Percentiles rank a stretch among this genome's conserved stretches.
These are phyloP conservation scores for Casuarina cunninghamiana DNA, from an alignment of 306 rosid species.

Conservation along the genomic window DNA sequence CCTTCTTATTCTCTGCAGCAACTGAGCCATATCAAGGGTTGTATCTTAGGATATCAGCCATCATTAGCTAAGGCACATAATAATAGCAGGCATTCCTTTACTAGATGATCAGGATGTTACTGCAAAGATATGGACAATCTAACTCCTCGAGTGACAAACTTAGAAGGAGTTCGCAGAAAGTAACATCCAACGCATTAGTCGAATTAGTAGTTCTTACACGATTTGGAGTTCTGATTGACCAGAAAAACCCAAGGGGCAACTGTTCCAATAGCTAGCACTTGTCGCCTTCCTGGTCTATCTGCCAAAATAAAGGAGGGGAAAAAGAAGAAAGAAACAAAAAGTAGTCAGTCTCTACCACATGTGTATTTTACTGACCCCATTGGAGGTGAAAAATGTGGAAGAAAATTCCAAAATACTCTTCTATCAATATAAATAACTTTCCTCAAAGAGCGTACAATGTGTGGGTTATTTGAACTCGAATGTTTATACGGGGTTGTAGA, in stretches of 20 bases:
- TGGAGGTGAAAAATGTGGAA: background rate
- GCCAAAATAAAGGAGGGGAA: conserved; percentile 37
- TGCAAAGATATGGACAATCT: conserved; percentile 21
- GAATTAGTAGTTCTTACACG: conserved; percentile 59
- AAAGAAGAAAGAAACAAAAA: background rate
- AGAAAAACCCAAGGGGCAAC: conserved; percentile 59
- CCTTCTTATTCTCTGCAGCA: conserved; percentile 93
- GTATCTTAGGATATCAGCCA: conserved; percentile 62
- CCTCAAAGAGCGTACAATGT: too few species aligned
- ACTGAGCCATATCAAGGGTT: conserved; percentile 96
- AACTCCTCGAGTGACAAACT: conserved; percentile 33
- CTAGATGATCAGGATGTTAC: conserved; percentile 14
- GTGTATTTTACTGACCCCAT: background rate
- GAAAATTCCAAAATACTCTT: too few species aligned
- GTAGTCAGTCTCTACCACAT: background rate
- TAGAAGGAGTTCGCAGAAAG: background rate
- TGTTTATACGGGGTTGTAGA: too few species aligned
- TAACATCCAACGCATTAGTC: background rate
- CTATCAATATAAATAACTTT: too few species aligned
- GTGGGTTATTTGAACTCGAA: too few species aligned
- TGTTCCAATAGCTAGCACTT: conserved; percentile 58
- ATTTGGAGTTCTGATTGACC: conserved; percentile 51
- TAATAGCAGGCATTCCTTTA: conserved; percentile 23
- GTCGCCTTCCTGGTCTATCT: conserved; percentile 87
- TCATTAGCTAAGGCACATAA: conserved; percentile 34